phyloP scores from a whole-genome alignment of 2,329 filamentous ascomycete species.

The Neophaeococcomyces aloes region DNA sequence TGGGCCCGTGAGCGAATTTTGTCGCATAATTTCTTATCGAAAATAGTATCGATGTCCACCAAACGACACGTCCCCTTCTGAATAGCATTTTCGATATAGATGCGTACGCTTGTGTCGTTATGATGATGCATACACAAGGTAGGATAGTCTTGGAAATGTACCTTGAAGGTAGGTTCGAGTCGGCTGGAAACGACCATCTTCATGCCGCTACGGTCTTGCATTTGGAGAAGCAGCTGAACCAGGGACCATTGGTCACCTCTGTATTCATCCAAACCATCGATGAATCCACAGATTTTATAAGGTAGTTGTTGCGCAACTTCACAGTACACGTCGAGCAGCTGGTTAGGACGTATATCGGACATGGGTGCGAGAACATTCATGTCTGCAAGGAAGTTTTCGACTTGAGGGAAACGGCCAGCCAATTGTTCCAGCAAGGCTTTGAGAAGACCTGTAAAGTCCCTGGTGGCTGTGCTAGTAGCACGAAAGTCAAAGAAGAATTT shows the following conservation, averaged over 20 bases:
- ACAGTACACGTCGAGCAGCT: background rate
- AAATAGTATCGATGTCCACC: background rate
- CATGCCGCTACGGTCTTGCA: background rate
- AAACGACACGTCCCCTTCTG: background rate
- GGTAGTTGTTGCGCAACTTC: background rate
- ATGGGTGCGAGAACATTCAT: background rate
- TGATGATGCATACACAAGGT: background rate
- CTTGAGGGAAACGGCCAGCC: background rate
- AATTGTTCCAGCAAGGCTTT: background rate
- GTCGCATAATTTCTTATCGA: background rate
- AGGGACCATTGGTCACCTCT: background rate
- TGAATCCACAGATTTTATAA: background rate
- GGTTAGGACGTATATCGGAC: background rate
- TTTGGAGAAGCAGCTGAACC: background rate
- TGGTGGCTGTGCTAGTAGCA: background rate
- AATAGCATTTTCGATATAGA: background rate
- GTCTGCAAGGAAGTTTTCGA: background rate
- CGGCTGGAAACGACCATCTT: constrained; percentile 3
- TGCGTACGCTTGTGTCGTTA: background rate
- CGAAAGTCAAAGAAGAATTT: constrained; percentile 4
- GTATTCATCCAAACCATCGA: constrained; percentile 6
- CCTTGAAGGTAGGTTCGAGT: background rate
- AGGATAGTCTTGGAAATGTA: background rate
- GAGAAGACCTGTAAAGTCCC: background rate
- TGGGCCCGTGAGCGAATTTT: background rate